Evolutionary conservation across 148 eudicot genomes (phyloP), one percentile per base, ranked within the genome.

Genomic region (Oxyria digyna): DNA sequence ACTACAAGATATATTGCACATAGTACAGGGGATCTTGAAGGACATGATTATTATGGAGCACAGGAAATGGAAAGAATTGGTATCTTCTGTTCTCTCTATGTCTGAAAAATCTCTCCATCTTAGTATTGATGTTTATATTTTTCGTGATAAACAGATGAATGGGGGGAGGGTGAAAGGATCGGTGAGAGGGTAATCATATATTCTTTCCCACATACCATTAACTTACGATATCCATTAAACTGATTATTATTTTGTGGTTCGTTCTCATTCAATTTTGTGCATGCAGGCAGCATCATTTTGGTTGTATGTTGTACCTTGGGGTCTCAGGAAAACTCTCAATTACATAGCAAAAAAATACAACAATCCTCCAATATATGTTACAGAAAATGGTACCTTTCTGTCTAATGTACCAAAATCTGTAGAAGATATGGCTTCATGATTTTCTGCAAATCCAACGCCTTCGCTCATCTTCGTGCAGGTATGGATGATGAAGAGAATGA

Each of bases 271-370:
- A 54, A 66, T 50, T 9, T 52, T 73, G 42, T 75, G 63, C 62
- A 62, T 73, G 67, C 92, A 89, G 96, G 96, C 92, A 49, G 96
- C 87, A 78, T 89, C 92, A 26, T 29, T 80, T 42, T 89, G 96
- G 96, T 91, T 89, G 18, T 89, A 89, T 74, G 88, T 85, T 23
- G 92, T 89, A 59, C 96, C 96, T 37, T 87, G 92, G 96, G 96
- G 96, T 12, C 75, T 87, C 48, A 73, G 80, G 85, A 87, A 79
- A 80, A 55, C 82, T 70, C 81, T 89, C 57, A 72, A 72, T 48
- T 71, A 84, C 78, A 49, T 85, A 46, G 68, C 84, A 46, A 57
- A 81, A 76, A 87, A 71, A 77, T 89, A 89, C 82, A 79, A 85
- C 76, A 82, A 87, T 71, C 85, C 90, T 32, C 73, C 79, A 42